Base-by-base conservation (phyloP, 2,329 filamentous ascomycete species). In the Aaosphaeria pasadenensis region DNA sequence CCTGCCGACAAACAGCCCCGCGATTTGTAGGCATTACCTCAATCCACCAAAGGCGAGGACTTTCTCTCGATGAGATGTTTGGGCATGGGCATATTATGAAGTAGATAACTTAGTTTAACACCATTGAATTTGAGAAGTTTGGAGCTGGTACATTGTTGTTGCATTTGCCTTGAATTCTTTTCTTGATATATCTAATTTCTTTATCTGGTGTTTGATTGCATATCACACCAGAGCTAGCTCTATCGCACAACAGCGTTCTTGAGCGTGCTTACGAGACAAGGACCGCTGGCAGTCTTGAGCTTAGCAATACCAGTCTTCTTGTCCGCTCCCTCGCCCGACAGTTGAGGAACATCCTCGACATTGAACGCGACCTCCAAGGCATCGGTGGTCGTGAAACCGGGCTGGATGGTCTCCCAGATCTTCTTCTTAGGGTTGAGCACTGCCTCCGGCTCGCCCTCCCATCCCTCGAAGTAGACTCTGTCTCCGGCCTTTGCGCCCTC, bases 391-490 rank as follows among this genome's bases (percentile, higher is more conserved):
- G 89, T 95, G 76, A 97, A 97, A 0, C 92, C 94, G 1, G 91
- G 91, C 79, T 97, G 92, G 74, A 96, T 89, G 7, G 82, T 89
- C 80, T 99, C 94, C 91, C 92, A 97, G 52, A 97, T 78, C 85
- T 97, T 97, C 85, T 97, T 99, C 86, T 99, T 99, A 49, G 94
- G 94, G 80, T 97, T 99, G 49, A 99, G 81, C 44, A 92, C 84
- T 53, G 86, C 87, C 80, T 99, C 94, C 0, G 94, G 91, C 78
- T 95, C 88, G 50, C 90, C 91, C 71, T 89, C 81, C 86, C 89
- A 99, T 42, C 94, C 94, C 69, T 97, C 89, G 68, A 99, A 99
- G 79, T 80, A 91, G 44, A 97, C 88, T 11, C 89, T 80, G 68
- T 96, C 90, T 49, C 94, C 94, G 5, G 91, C 89, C 66, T 86